A percentile compares a stretch with the other conserved stretches of the same genome.
Evolutionary conservation across 2,329 filamentous ascomycete genomes (phyloP).

Genomic region (Botrytis fabae): DNA sequence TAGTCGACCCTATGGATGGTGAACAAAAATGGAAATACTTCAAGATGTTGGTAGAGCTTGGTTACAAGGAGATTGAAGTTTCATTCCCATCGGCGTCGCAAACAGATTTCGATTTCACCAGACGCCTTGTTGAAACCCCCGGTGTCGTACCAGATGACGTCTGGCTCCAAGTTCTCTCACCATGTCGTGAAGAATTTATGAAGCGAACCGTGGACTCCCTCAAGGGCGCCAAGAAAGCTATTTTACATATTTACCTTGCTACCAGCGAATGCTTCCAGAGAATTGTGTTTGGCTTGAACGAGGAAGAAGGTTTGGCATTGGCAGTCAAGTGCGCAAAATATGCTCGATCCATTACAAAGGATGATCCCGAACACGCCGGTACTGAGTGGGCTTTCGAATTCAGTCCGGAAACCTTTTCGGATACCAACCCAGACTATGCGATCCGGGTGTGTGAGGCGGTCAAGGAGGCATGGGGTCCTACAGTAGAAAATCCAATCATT

Average conservation of each 20-base stretch:
- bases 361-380: constrained; percentile 56
- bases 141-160: constrained; percentile 85
- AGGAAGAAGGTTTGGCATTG: constrained; percentile 77
- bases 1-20: constrained; percentile 92
- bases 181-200: constrained; percentile 90
- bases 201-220: constrained; percentile 84
- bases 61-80: constrained; percentile 97
- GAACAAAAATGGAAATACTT: constrained; percentile 96
- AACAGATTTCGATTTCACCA: constrained; percentile 94
- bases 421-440: constrained; percentile 81
- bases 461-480: constrained; percentile 88
- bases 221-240: constrained; percentile 85
- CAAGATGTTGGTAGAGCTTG: constrained; percentile 86
- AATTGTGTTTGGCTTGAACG: constrained; percentile 84
- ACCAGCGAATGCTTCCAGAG: constrained; percentile 94
- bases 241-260: constrained; percentile 93
- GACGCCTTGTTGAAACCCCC: constrained; percentile 80
- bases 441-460: constrained; percentile 87
- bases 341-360: constrained; percentile 87
- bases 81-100: constrained; percentile 94
- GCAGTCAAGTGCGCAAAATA: constrained; percentile 85
- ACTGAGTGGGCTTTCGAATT: constrained; percentile 80
- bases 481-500: constrained; percentile 78
- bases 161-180: constrained; percentile 86
- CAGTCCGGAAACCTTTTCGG: constrained; percentile 86